A percentile compares a stretch with the other conserved stretches of the same genome.
phyloP scores from a whole-genome alignment of 1,139 yeast species.

The Diutina mesorugosa region DNA sequence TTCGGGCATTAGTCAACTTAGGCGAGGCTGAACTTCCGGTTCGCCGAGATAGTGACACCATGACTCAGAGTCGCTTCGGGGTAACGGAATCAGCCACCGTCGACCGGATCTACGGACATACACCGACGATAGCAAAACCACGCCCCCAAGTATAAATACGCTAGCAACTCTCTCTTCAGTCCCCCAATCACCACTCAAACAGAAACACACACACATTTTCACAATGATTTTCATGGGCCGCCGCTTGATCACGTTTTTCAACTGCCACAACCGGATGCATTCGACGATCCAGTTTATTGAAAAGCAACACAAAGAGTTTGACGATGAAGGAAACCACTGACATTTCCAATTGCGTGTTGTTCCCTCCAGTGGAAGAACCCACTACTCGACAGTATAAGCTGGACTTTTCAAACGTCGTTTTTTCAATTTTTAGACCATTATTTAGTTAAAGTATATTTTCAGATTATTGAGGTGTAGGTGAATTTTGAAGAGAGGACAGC shows the following conservation, averaged over 20 bases:
- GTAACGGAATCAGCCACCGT: neutral
- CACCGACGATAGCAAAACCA: neutral
- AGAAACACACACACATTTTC: neutral
- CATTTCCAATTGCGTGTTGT: neutral
- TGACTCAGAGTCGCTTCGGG: neutral
- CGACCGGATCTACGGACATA: neutral
- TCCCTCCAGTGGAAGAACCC: neutral
- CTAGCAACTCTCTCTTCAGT: neutral
- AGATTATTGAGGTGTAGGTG: too few species aligned
- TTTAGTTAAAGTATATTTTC: too few species aligned
- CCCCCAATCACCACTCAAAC: neutral
- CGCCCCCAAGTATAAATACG: neutral
- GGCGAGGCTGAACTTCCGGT: neutral
- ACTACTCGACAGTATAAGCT: neutral
- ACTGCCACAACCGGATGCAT: neutral
- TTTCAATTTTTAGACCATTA: too few species aligned
- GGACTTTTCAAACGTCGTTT: neutral
- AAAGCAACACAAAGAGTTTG: neutral
- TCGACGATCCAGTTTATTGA: neutral
- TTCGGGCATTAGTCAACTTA: neutral
- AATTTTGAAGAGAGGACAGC: too few species aligned
- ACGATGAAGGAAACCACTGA: neutral
- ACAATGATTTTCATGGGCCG: neutral
- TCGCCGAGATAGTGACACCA: neutral
- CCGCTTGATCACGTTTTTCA: neutral